These are phyloP conservation scores for Mariannaea elegans DNA, from an alignment of 2,329 filamentous ascomycete genomes.

Conservation along the genomic window DNA sequence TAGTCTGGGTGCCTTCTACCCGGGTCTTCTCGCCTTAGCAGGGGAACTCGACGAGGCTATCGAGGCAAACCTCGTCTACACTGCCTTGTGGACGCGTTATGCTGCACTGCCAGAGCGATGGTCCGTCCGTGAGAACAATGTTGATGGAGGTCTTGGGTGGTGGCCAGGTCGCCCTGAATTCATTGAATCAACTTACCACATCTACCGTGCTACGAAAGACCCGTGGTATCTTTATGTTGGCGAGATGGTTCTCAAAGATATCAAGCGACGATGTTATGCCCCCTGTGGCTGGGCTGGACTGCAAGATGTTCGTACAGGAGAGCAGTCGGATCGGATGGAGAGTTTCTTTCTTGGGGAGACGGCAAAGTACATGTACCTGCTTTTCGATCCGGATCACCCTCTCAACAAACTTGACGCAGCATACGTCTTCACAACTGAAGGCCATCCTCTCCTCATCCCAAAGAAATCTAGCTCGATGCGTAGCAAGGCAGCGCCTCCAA, in stretches of 20 bases:
- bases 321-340: conserved; percentile 95
- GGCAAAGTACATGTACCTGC: conserved; percentile 91
- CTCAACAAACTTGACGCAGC: conserved; percentile 87
- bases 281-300: conserved; percentile 93
- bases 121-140: conserved; percentile 83
- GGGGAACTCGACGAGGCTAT: conserved; percentile 92
- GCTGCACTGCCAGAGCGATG: conserved; percentile 94
- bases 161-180: conserved; percentile 97
- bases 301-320: conserved; percentile 81
- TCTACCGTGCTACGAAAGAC: conserved; percentile 93
- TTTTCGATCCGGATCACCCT: conserved; percentile 87
- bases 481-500: conserved; percentile 11
- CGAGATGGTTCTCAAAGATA: conserved; percentile 92
- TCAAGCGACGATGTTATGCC: conserved; percentile 88
- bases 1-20: conserved; percentile 94
- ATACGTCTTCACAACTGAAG: conserved; percentile 95
- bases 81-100: conserved; percentile 93
- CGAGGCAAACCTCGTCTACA: conserved; percentile 88
- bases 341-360: conserved; percentile 98
- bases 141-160: conserved; percentile 90
- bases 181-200: conserved; percentile 94
- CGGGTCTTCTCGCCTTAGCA: conserved; percentile 84
- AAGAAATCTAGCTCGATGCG: conserved; percentile 37
- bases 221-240: conserved; percentile 97
- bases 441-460: conserved; percentile 90